Evolutionary conservation across 768 basidiomycete species (phyloP).

Genomic region (Russula griseocarnosa): DNA sequence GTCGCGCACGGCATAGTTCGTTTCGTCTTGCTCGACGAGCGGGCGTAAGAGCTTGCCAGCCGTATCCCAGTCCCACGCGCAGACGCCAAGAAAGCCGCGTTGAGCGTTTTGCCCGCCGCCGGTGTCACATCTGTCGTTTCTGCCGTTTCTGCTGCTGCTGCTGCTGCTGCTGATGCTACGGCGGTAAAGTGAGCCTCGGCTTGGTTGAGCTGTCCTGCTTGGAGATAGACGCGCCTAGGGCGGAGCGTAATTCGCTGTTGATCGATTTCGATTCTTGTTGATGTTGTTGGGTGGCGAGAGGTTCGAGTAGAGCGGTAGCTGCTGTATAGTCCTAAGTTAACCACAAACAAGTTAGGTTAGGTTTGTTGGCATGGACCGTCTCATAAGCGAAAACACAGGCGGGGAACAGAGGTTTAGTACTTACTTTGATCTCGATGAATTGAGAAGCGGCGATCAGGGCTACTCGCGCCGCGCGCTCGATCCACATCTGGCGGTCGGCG

Average conservation of each 20-base stretch:
- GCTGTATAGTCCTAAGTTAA: slow-evolving; percentile 58
- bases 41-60: slow-evolving; percentile 46
- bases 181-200: slow-evolving; percentile 57
- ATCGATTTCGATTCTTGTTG: background rate
- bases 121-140: slow-evolving; percentile 31
- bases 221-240: slow-evolving; percentile 73
- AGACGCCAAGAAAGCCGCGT: slow-evolving; percentile 59
- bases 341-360: too few species aligned
- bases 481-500: slow-evolving; percentile 57
- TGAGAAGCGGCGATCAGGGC: slow-evolving; percentile 77
- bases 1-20: slow-evolving; percentile 1
- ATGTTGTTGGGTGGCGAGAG: slow-evolving; percentile 46
- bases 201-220: slow-evolving; percentile 58
- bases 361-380: too few species aligned
- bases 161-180: slow-evolving; percentile 44
- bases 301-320: slow-evolving; percentile 62
- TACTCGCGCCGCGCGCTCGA: slow-evolving; percentile 72
- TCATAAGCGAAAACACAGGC: too few species aligned
- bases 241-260: slow-evolving; percentile 52
- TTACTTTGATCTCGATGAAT: slow-evolving; percentile 79
- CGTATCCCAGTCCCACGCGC: slow-evolving; percentile 68
- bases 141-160: slow-evolving; percentile 11
- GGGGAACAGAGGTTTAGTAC: too few species aligned
- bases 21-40: slow-evolving; percentile 46
- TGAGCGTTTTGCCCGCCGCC: slow-evolving; percentile 44